These are phyloP conservation scores for Triticum aestivum DNA, from an alignment of 176 grass and related monocot species.

Conservation along the genomic window DNA sequence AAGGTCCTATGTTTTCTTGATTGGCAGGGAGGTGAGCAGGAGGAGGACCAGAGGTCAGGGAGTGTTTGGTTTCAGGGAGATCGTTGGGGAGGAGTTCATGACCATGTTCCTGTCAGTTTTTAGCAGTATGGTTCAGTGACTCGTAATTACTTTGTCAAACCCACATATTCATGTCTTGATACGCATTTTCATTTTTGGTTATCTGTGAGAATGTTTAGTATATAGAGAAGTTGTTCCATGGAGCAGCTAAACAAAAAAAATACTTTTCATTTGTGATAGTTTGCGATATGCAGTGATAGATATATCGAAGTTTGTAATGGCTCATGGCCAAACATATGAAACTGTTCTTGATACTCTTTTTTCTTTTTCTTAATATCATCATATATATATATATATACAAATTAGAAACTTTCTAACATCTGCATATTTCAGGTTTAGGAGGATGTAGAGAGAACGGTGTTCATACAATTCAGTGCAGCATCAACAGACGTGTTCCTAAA, in stretches of 20 bases:
- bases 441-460: no score
- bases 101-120: slow-evolving; percentile 21
- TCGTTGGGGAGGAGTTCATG: slow-evolving; percentile 32
- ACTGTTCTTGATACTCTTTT: no score
- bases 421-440: no score
- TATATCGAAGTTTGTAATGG: no score
- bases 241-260: not conserved
- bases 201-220: not conserved
- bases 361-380: no score
- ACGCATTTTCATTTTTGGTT: not conserved
- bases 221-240: not conserved
- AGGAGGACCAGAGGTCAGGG: not conserved
- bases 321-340: no score
- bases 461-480: no score
- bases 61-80: slow-evolving; percentile 23
- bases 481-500: no score
- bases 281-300: no score
- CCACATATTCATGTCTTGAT: not conserved
- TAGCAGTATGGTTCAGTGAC: slow-evolving; percentile 30
- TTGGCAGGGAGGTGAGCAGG: slow-evolving; percentile 26
- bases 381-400: not conserved
- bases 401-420: not conserved
- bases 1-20: not conserved
- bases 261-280: no score
- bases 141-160: slow-evolving; percentile 31